A percentile compares a stretch with the other conserved stretches of the same genome.
phyloP scores from a whole-genome alignment of 768 basidiomycete species.

The Hebeloma cylindrosporum region DNA sequence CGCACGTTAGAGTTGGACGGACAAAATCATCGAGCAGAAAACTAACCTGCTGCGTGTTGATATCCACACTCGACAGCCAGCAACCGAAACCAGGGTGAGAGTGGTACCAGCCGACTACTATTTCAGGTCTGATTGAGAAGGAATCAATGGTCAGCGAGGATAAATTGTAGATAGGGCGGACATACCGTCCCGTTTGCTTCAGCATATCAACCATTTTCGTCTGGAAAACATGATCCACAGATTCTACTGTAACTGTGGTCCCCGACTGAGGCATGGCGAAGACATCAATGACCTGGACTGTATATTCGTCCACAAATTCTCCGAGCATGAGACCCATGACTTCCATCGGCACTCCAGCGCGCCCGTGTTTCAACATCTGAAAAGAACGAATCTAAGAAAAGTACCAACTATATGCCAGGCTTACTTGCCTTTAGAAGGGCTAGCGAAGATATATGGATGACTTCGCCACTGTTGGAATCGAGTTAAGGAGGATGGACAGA shows the following conservation, averaged over 20 bases:
- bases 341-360: constrained; percentile 99
- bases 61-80: constrained; percentile 98
- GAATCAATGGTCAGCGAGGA: constrained; percentile 9
- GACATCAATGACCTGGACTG: constrained; percentile 91
- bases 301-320: constrained; percentile 98
- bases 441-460: constrained; percentile 95
- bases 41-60: constrained; percentile 93
- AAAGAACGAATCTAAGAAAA: constrained; percentile 11
- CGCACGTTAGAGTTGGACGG: constrained; percentile 7
- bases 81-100: constrained; percentile 99
- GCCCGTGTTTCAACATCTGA: constrained; percentile 98
- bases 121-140: constrained; percentile 68
- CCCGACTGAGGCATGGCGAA: constrained; percentile 99
- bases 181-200: constrained; percentile 96
- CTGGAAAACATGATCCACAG: constrained; percentile 98
- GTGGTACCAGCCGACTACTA: constrained; percentile 99
- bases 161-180: constrained; percentile 18
- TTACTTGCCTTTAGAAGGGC: constrained; percentile 87
- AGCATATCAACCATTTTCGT: constrained; percentile 98
- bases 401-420: background rate
- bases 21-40: constrained; percentile 9
- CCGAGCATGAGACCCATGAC: constrained; percentile 99
- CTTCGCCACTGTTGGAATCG: constrained; percentile 65
- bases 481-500: constrained; percentile 7
- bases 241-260: constrained; percentile 96